These are phyloP conservation scores for Ballota nigra DNA, from an alignment of 257 asterid genomes.

Conservation along the genomic window DNA sequence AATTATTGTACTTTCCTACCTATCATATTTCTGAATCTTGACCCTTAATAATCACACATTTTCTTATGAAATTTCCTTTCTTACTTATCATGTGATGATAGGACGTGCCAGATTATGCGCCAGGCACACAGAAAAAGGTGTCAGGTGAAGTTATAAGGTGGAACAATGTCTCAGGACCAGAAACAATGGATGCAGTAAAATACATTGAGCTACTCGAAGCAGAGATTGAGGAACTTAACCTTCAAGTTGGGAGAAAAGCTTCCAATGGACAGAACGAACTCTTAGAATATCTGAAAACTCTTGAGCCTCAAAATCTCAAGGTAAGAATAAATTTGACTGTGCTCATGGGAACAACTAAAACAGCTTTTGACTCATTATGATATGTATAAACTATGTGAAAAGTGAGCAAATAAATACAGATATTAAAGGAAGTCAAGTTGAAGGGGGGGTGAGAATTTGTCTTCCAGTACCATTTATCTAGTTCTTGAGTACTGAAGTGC, in stretches of 20 bases:
- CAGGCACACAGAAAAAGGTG: conserved; percentile 94
- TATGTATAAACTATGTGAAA: conserved; percentile 6
- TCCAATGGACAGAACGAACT: conserved; percentile 70
- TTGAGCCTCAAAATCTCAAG: conserved; percentile 97
- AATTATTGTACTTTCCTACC: conserved; percentile 1
- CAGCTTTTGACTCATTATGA: conserved; percentile 13
- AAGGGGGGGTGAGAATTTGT: background rate
- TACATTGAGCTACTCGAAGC: conserved; percentile 96
- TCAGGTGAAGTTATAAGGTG: conserved; percentile 95
- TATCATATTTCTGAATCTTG: conserved; percentile 3
- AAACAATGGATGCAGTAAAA: conserved; percentile 84
- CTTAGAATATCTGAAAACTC: conserved; percentile 83
- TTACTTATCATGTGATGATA: conserved; percentile 33
- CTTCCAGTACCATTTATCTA: conserved; percentile 10
- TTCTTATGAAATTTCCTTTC: conserved; percentile 4
- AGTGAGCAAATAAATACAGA: background rate
- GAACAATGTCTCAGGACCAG: conserved; percentile 89
- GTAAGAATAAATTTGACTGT: conserved; percentile 35
- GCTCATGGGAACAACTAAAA: conserved; percentile 17
- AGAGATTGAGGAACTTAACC: conserved; percentile 91
- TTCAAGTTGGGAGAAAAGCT: conserved; percentile 78
- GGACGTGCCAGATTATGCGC: conserved; percentile 89
- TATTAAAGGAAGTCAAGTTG: background rate
- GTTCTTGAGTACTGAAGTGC: conserved; percentile 10
- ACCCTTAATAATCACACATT: background rate